A percentile compares a stretch with the other conserved stretches of the same genome.
Evolutionary conservation across 768 basidiomycete genomes (phyloP).

Genomic region (Boletales sp.): DNA sequence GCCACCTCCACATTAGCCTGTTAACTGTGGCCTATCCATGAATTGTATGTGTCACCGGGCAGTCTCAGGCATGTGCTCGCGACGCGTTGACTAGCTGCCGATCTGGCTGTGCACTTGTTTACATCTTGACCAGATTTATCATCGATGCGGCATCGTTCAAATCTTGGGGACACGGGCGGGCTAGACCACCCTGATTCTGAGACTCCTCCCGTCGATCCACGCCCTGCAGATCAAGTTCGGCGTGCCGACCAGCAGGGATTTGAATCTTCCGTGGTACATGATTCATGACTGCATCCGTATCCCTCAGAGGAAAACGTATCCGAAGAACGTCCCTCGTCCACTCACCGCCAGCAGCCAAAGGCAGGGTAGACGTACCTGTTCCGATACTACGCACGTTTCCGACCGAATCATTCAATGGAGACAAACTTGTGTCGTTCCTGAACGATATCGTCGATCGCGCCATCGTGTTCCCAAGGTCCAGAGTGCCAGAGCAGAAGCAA

Average conservation of each 20-base stretch:
- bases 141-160: neutral
- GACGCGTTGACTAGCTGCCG: neutral
- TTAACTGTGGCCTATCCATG: no score
- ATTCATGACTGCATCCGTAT: neutral
- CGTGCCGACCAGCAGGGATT: constrained; percentile 1
- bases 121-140: neutral
- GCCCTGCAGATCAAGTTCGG: neutral
- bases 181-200: neutral
- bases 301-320: neutral
- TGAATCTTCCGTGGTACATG: neutral
- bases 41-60: neutral
- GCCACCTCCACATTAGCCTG: no score
- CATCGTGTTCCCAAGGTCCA: neutral
- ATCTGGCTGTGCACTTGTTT: constrained; percentile 1
- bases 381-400: constrained; percentile 1
- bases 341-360: neutral
- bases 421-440: constrained; percentile 5
- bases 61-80: neutral
- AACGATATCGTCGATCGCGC: constrained; percentile 6
- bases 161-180: neutral
- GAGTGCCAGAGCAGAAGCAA: neutral
- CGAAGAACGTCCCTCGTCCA: neutral
- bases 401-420: neutral
- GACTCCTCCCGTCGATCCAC: neutral
- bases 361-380: neutral